Percentiles rank a stretch among this genome's conserved stretches.
Conservation (phyloP, 2,329 filamentous ascomycete genomes). For the Microsporum audouinii region DNA sequence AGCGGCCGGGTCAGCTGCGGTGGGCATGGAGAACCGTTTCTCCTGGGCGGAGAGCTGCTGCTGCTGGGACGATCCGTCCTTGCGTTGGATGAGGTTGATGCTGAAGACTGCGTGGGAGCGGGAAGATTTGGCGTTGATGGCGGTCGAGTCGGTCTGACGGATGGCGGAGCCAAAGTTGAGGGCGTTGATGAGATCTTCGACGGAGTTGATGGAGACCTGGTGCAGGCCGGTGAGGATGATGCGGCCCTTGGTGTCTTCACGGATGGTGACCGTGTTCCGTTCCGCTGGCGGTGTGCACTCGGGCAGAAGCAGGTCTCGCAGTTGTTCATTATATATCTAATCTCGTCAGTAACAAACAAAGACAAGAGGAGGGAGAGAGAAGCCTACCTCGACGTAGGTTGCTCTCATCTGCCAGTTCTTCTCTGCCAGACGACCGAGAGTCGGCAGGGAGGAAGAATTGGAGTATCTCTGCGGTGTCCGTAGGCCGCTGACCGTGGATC, state of each 20-base stretch:
- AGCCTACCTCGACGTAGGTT: conserved; percentile 63
- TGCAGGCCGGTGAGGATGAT: conserved; percentile 86
- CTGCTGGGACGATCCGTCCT: conserved; percentile 39
- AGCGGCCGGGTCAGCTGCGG: conserved; percentile 68
- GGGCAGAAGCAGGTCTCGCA: conserved; percentile 76
- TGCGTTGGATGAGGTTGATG: conserved; percentile 77
- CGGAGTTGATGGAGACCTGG: conserved; percentile 78
- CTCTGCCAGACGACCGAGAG: conserved; percentile 42
- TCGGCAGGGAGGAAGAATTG: conserved; percentile 34
- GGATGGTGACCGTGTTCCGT: conserved; percentile 71
- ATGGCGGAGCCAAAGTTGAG: conserved; percentile 89
- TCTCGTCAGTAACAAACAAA: not conserved
- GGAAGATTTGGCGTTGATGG: conserved; percentile 94
- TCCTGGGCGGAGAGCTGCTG: conserved; percentile 48
- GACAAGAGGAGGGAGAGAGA: not conserved
- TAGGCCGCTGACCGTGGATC: conserved; percentile 48
- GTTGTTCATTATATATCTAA: conserved; percentile 92
- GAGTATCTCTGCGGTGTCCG: conserved; percentile 72
- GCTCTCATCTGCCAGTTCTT: conserved; percentile 86
- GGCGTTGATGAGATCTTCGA: conserved; percentile 79
- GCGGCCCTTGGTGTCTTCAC: conserved; percentile 87
- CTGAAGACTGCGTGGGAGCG: conserved; percentile 97
- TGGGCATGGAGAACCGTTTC: conserved; percentile 75
- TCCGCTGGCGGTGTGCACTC: conserved; percentile 60
- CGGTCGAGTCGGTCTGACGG: conserved; percentile 91